Evolutionary conservation across 2,329 filamentous ascomycete genomes (phyloP).

Genomic region (Cytospora schulzeri): DNA sequence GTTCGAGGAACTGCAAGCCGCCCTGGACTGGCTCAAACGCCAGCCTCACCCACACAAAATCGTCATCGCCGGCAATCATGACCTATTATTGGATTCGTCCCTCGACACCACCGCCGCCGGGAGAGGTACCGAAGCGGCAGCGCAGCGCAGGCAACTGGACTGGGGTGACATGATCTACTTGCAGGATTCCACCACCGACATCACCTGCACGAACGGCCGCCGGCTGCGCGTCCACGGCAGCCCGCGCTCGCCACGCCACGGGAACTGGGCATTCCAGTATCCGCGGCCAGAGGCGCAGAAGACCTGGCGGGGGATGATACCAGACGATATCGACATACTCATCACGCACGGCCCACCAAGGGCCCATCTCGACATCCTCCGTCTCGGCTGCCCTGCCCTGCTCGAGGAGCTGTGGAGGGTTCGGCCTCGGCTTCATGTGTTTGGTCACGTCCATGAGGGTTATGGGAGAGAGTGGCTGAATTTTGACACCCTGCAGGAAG

Average conservation of each 20-base stretch:
- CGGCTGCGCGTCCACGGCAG: slow-evolving; percentile 30
- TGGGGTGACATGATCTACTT: slow-evolving; percentile 35
- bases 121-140: slow-evolving; percentile 7
- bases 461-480: slow-evolving; percentile 37
- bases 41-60: slow-evolving; percentile 39
- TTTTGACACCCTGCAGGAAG: slow-evolving; percentile 36
- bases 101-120: slow-evolving; percentile 7
- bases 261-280: slow-evolving; percentile 38
- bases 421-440: slow-evolving; percentile 40
- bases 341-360: slow-evolving; percentile 43
- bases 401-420: slow-evolving; percentile 36
- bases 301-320: slow-evolving; percentile 15
- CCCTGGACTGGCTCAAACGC: slow-evolving; percentile 38
- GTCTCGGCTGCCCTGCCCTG: slow-evolving; percentile 37
- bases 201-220: slow-evolving; percentile 29
- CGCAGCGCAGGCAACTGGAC: slow-evolving; percentile 25
- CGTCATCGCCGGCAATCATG: slow-evolving; percentile 43
- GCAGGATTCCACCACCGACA: slow-evolving; percentile 28
- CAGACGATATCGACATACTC: slow-evolving; percentile 38
- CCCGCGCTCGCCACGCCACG: slow-evolving; percentile 28
- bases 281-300: slow-evolving; percentile 26
- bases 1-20: slow-evolving; percentile 39
- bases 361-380: slow-evolving; percentile 40
- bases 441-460: slow-evolving; percentile 43
- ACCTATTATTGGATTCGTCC: slow-evolving; percentile 33